Evolutionary conservation across 140 eudicot species (phyloP), one percentile per base, ranked within the genome.

Genomic region (Senecio squalidus): DNA sequence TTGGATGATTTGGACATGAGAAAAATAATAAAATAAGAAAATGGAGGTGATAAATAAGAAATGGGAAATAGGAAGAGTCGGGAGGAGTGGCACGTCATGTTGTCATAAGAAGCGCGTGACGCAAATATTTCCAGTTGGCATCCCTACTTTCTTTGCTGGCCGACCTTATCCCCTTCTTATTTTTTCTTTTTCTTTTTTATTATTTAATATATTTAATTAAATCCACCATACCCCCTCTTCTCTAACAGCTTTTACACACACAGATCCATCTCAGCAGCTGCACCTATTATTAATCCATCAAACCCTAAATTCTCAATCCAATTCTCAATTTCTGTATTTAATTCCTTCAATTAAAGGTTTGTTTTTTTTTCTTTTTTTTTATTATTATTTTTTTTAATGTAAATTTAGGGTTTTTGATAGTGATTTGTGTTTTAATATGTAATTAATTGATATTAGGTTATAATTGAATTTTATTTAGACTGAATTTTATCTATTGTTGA

Each of bases 71-170:
- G 78, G 56, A 72, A 72, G 57, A 62, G 65, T 55, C 78, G 65
- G 65, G 72, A 72, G 72, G 28, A 23, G 62, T 64, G 78, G 40
- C 78, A 72, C 78, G 78, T 72, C 78, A 31, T 5, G 51, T 45
- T 64, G 78, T 72, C 78, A 65, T 64, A 56, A 64, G 72, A 72
- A 72, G 78, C 82, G 82, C 82, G 82, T 76, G 78, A 76, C 66
- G 67, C 68, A 51, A 53, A 58, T n/a, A 52, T 22, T 77, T 63
- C 82, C 82, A 76, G 82, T 70, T 76, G 82, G 82, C 82, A 65
- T 23, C 55, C 55, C 15, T 22, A 71, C 70, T 62, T 76, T 59
- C 70, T 55, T 71, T 72, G 78, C 78, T 76, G 71, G 75, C 78
- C 82, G 68, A 76, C 82, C 82, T 76, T 76, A 76, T 76, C 81